Evolutionary conservation across 1,284 basidiomycete genomes (phyloP).

Genomic region (Tetrapyrgos nigripes): DNA sequence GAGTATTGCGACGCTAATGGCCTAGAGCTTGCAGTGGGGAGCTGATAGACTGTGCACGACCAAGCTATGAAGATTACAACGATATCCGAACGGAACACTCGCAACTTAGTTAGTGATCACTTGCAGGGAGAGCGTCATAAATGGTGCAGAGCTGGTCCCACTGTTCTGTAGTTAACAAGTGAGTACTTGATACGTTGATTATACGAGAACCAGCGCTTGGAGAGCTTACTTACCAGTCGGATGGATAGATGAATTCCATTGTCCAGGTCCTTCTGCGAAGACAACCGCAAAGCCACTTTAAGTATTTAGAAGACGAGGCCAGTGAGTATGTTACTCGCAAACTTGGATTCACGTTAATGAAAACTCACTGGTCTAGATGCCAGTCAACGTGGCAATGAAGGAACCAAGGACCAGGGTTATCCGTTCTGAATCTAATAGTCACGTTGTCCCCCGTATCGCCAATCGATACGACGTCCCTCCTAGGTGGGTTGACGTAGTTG

Average conservation of each 20-base stretch:
- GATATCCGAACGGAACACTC: no score
- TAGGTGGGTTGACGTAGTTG: conserved; percentile 33
- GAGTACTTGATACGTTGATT: no score
- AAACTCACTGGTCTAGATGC: conserved; percentile 25
- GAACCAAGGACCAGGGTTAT: conserved; percentile 34
- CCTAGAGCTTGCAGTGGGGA: no score
- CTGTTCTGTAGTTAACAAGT: no score
- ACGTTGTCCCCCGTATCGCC: conserved; percentile 29
- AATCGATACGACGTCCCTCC: conserved; percentile 33
- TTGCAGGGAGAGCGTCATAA: no score
- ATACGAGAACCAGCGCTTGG: no score
- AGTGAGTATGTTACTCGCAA: background rate
- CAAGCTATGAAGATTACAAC: no score
- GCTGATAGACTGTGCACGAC: no score
- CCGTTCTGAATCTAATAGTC: conserved; percentile 31
- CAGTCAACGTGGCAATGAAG: conserved; percentile 35
- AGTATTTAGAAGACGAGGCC: background rate
- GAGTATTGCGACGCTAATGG: no score
- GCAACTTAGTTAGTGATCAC: no score
- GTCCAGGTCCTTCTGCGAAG: conserved; percentile 11
- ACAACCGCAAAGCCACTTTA: conserved; percentile 15
- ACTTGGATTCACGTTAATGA: background rate
- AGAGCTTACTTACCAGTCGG: background rate
- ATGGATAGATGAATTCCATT: conserved; percentile 5
- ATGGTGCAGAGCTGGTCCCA: no score